Conservation (phyloP, 2,329 filamentous ascomycete species). For the Ophiostoma sp. region DNA sequence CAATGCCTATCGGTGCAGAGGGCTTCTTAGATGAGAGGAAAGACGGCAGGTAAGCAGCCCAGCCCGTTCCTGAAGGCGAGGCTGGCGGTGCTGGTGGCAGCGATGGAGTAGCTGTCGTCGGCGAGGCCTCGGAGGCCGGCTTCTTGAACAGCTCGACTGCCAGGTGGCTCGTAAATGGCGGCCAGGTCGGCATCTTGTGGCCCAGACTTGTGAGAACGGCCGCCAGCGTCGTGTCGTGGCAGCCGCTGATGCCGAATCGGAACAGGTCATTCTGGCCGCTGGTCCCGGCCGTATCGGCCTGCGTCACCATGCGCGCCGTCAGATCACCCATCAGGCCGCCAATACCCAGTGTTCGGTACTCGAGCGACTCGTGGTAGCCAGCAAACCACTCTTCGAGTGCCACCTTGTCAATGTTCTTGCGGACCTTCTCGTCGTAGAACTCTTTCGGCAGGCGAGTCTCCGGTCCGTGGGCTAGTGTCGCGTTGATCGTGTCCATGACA, state of each 20-base stretch:
- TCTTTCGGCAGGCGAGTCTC: constrained; percentile 75
- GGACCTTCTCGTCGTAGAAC: constrained; percentile 79
- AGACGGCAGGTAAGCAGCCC: constrained; percentile 36
- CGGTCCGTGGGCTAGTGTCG: constrained; percentile 80
- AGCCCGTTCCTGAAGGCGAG: constrained; percentile 29
- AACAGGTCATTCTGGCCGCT: constrained; percentile 45
- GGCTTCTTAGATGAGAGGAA: constrained; percentile 35
- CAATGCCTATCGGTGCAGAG: constrained; percentile 50
- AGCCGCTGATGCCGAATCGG: constrained; percentile 78
- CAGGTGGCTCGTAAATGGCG: constrained; percentile 88
- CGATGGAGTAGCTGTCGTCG: constrained; percentile 32
- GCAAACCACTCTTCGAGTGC: constrained; percentile 90
- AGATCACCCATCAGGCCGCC: constrained; percentile 83
- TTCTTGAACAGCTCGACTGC: constrained; percentile 85
- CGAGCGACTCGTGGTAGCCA: constrained; percentile 78
- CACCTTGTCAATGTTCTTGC: constrained; percentile 70
- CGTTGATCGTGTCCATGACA: constrained; percentile 92
- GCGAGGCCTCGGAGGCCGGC: constrained; percentile 23
- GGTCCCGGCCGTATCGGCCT: constrained; percentile 50
- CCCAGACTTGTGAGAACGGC: constrained; percentile 76
- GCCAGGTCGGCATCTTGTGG: constrained; percentile 74
- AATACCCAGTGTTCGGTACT: constrained; percentile 89
- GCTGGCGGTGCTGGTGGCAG: constrained; percentile 26
- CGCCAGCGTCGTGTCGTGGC: constrained; percentile 91
- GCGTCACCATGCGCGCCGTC: constrained; percentile 70